Base-by-base conservation (phyloP, 257 asterid species). In the Catharanthus roseus region DNA sequence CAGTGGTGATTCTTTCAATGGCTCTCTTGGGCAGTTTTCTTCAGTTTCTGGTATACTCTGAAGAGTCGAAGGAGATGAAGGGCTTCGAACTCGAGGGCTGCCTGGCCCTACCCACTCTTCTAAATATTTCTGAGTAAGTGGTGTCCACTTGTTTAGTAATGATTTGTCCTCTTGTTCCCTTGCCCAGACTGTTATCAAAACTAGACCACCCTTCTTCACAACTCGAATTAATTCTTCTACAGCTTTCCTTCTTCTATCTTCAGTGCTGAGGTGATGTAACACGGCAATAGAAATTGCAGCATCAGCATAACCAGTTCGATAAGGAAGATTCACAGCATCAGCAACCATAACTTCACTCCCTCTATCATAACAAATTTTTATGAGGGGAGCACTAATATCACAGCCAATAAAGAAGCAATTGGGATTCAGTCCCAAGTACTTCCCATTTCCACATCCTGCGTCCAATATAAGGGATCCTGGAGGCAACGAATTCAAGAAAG, bases 261-360 rank as follows among this genome's bases (percentile, higher is more conserved):
- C 96, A 1, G 97, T 91, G 79, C 99, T 95, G 63, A 95, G 78
- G 83, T 95, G 99, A 83, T 95, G 99, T 63, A 95, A 82, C 51
- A 95, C 99, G 29, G 99, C 99, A 15, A 95, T 95, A 65, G 99
- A 95, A 68, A 95, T 95, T 3, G 97, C 91, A 0, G 99, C 99
- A 85, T 95, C 97, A 31, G 96, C 88, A 74, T 83, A 95, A 72
- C 90, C 87, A 71, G 91, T 82, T 34, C 96, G 86, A 72, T 88
- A 95, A 38, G 99, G 96, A 65, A 95, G 95, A 81, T 86, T 89
- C 45, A 95, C 93, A 15, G 97, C 97, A 78, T 95, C 99, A 24
- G 97, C 99, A 73, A 95, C 96, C 78, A 95, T 74, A 56, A 95
- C 97, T 77, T 91, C 99, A 11, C 87, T 85, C 29, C 95, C 96